Conservation (phyloP, 345 rosid species). For the Eucalyptus urophylla region DNA sequence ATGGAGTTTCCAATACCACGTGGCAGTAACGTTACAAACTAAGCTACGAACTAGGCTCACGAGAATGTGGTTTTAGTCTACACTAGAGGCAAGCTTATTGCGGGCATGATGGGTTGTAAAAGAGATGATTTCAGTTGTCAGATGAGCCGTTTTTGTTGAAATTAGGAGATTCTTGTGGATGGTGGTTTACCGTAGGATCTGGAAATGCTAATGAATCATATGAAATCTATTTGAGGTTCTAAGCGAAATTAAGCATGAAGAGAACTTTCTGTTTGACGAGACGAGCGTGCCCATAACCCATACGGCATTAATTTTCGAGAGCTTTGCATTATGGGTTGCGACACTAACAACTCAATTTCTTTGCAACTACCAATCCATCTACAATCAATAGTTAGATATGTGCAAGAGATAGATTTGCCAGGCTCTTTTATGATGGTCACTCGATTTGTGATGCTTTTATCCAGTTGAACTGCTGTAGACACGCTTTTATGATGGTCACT, state of each 20-base stretch:
- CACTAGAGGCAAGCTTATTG: neutral
- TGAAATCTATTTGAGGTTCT: too few species aligned
- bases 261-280: too few species aligned
- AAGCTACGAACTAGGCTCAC: too few species aligned
- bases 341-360: neutral
- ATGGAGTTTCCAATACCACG: neutral
- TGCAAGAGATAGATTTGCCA: neutral
- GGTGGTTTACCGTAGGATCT: neutral
- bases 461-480: fast-evolving
- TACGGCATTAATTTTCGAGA: too few species aligned
- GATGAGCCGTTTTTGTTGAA: neutral
- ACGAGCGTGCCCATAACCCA: too few species aligned
- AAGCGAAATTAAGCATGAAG: too few species aligned
- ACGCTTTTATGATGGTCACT: neutral
- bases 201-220: too few species aligned
- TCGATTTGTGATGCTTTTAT: neutral
- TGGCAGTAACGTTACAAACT: neutral
- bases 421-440: neutral
- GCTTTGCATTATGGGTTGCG: neutral
- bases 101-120: neutral
- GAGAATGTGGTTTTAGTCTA: too few species aligned
- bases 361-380: neutral
- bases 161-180: neutral
- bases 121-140: neutral
- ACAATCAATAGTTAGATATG: neutral